phyloP scores from a whole-genome alignment of 805 yeast species.

The Ogataea allantospora region DNA sequence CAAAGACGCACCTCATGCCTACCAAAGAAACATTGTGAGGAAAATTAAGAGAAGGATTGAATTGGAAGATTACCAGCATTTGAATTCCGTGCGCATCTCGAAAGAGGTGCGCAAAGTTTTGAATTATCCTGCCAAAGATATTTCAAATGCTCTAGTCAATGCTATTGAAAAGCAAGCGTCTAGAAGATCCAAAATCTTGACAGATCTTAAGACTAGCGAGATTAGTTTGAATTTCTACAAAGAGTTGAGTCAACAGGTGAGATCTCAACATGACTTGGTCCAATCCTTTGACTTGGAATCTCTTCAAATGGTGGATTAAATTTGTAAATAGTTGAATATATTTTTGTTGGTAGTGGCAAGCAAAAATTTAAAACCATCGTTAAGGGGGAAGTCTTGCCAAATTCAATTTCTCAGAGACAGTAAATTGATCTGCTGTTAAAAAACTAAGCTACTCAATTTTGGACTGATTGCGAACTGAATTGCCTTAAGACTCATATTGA shows the following conservation, averaged over 20 bases:
- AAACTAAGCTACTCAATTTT: constrained; percentile 1
- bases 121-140: constrained; percentile 78
- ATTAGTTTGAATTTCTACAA: constrained; percentile 55
- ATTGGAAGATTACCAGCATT: constrained; percentile 72
- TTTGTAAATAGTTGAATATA: constrained; percentile 5
- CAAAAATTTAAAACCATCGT: background rate
- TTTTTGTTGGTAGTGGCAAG: constrained; percentile 4
- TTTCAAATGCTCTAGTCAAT: constrained; percentile 65
- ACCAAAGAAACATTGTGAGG: constrained; percentile 76
- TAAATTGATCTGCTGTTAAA: constrained; percentile 15
- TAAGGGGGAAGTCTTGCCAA: background rate
- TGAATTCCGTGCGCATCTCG: constrained; percentile 74
- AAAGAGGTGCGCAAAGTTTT: constrained; percentile 81
- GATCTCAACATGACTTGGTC: constrained; percentile 21
- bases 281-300: constrained; percentile 20
- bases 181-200: constrained; percentile 55
- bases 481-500: background rate
- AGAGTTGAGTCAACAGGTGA: constrained; percentile 34
- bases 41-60: constrained; percentile 64
- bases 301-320: constrained; percentile 7
- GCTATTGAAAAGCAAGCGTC: constrained; percentile 58
- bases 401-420: constrained; percentile 3
- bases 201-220: constrained; percentile 54
- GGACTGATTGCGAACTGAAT: background rate
- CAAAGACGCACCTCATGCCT: constrained; percentile 83